A percentile compares a stretch with the other conserved stretches of the same genome.
phyloP scores from a whole-genome alignment of 2,329 filamentous ascomycete genomes.

The Colletotrichum musae region DNA sequence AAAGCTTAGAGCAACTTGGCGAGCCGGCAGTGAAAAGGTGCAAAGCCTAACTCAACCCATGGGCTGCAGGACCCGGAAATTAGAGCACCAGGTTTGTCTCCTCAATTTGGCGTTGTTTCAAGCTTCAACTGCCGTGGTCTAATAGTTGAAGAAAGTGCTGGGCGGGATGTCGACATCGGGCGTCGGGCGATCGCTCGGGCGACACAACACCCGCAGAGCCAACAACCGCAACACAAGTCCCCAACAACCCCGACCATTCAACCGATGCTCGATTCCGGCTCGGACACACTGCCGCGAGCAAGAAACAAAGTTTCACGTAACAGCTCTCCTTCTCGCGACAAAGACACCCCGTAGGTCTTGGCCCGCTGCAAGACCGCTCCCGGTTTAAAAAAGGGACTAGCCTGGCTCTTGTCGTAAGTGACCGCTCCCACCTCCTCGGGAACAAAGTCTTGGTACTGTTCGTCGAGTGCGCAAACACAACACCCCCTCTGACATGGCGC shows the following conservation, averaged over 20 bases:
- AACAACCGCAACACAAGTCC: conserved; percentile 9
- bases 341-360: background rate
- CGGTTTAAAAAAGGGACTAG: conserved; percentile 16
- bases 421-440: background rate
- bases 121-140: background rate
- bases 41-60: background rate
- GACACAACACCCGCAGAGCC: conserved; percentile 6
- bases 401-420: conserved; percentile 7
- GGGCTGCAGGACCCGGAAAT: background rate
- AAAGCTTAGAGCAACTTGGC: too few species aligned
- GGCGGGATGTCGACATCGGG: conserved; percentile 23
- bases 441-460: background rate
- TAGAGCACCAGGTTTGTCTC: background rate
- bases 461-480: too few species aligned
- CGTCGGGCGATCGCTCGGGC: conserved; percentile 33
- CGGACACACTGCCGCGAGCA: background rate
- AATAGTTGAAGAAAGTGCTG: background rate
- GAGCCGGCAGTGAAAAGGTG: too few species aligned
- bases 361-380: background rate
- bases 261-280: background rate
- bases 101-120: background rate
- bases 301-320: background rate
- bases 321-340: background rate
- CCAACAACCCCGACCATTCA: conserved; percentile 23
- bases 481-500: conserved; percentile 8